A percentile compares a stretch with the other conserved stretches of the same genome.
These are phyloP conservation scores for Sordaria brevicollis DNA, from an alignment of 495 filamentous ascomycete species.

Conservation along the genomic window DNA sequence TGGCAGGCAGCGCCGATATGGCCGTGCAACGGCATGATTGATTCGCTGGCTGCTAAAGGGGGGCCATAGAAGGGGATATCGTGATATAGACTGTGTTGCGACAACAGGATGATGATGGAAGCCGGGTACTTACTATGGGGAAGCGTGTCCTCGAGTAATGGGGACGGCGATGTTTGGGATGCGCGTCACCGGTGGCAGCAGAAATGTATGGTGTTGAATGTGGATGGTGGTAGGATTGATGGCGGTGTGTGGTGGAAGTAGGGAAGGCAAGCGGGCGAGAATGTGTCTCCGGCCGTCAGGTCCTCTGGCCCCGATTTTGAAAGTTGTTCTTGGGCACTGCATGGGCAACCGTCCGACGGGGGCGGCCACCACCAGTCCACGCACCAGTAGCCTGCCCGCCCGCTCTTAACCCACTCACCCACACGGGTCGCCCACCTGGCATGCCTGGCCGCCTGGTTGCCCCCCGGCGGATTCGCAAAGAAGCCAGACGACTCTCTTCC, in stretches of 20 bases:
- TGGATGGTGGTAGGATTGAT: conserved; percentile 16
- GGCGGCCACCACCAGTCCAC: too few relatives aligned
- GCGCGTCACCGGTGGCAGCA: not conserved
- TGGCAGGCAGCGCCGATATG: not conserved
- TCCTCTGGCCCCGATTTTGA: conserved; percentile 22
- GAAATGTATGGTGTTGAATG: conserved; percentile 16
- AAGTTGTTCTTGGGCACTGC: conserved; percentile 30
- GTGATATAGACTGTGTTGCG: not conserved
- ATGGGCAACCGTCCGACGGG: conserved; percentile 1
- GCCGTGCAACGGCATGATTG: not conserved
- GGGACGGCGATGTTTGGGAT: conserved; percentile 17
- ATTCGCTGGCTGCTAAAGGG: not conserved
- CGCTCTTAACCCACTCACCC: not conserved
- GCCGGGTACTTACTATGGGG: conserved; percentile 21
- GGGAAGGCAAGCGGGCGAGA: conserved; percentile 3
- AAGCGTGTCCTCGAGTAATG: conserved; percentile 10
- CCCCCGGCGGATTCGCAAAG: not conserved
- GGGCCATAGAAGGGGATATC: not conserved
- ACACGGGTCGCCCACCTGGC: not conserved
- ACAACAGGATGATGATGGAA: conserved; percentile 3
- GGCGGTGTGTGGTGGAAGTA: conserved; percentile 23
- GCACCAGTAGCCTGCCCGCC: not conserved
- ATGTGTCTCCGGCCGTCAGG: conserved; percentile 17
- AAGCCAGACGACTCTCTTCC: not conserved
- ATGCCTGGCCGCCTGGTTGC: not conserved